Evolutionary conservation across 495 filamentous ascomycete species (phyloP), one percentile per base, ranked within the genome.

Genomic region (Hypoxylon subgilvum): DNA sequence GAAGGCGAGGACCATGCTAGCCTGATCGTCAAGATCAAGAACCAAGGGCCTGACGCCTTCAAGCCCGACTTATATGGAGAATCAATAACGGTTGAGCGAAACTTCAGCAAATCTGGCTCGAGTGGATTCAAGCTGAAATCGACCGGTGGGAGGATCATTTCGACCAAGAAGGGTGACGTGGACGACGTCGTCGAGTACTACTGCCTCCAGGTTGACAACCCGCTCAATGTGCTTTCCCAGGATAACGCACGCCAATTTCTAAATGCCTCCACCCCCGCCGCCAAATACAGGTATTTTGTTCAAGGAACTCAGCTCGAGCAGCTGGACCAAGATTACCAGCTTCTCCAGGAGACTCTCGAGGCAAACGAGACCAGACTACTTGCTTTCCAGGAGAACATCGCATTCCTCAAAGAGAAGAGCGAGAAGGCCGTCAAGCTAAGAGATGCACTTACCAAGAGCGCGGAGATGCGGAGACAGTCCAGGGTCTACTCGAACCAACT

Each of bases 281-380:
- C 93, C 43, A 99, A 97, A 68, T 99, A 97, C 78, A 93, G 90
- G 61, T 96, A 96, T 61, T 99, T 97, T 67, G 84, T 96, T 47
- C 91, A 96, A 69, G 94, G 94, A 17, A 94, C 96, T 4, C 92
- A 97, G 67, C 78, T 99, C 2, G 90, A 97, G 67, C 86, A 92
- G 61, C 79, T 99, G 9, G 91, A 96, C 69, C 85, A 90, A 55
- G 95, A 97, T 65, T 99, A 99, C 70, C 79, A 84, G 36, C 71
- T 95, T 30, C 83, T 97, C 14, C 84, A 76, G 35, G 75, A 79
- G 21, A 75, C 68, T 13, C 54, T 80, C 16, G 79, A 83, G 18
- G 65, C 75, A 12, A 75, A 77, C 38, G 72, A 82, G 43, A 65
- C 65, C 39, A 74, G 72, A 41, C 61, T 85, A 10, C 67, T 69